These are phyloP conservation scores for Lactarius indigo DNA, from an alignment of 768 basidiomycete species.

Conservation along the genomic window DNA sequence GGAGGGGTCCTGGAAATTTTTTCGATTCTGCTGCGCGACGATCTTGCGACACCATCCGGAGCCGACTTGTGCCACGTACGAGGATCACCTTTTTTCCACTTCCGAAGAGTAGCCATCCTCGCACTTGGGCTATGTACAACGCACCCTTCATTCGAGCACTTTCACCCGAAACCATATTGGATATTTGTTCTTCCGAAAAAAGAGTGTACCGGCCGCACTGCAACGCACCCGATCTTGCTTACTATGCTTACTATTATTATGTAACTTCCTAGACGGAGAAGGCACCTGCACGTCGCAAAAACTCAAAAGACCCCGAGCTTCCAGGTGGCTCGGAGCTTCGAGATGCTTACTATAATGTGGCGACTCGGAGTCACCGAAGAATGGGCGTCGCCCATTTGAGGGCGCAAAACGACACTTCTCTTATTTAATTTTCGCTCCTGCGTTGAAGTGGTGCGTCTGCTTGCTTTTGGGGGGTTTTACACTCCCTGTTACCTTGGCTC, in stretches of 20 bases:
- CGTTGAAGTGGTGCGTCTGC: not conserved
- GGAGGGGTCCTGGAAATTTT: not conserved
- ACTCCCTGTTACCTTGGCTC: not conserved
- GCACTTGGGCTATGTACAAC: not conserved
- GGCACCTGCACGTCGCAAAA: not conserved
- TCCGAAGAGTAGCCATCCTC: not conserved
- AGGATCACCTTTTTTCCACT: not conserved
- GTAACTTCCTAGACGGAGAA: not conserved
- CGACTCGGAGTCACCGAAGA: not conserved
- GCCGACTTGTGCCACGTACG: not conserved
- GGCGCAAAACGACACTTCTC: not conserved
- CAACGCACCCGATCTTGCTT: not conserved
- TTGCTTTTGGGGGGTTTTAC: not conserved
- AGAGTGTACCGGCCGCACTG: too few species aligned
- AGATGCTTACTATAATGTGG: not conserved
- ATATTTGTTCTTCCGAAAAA: not conserved
- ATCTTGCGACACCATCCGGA: not conserved
- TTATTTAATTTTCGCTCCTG: not conserved
- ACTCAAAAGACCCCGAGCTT: not conserved
- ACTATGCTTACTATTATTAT: not conserved
- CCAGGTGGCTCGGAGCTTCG: not conserved
- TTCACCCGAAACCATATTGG: not conserved
- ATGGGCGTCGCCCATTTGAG: not conserved
- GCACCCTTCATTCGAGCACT: not conserved
- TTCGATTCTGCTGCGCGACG: not conserved